Percentiles rank a stretch among this genome's conserved stretches.
Conservation (phyloP, 2,329 filamentous ascomycete genomes). For the Aspergillus aculeatinus region DNA sequence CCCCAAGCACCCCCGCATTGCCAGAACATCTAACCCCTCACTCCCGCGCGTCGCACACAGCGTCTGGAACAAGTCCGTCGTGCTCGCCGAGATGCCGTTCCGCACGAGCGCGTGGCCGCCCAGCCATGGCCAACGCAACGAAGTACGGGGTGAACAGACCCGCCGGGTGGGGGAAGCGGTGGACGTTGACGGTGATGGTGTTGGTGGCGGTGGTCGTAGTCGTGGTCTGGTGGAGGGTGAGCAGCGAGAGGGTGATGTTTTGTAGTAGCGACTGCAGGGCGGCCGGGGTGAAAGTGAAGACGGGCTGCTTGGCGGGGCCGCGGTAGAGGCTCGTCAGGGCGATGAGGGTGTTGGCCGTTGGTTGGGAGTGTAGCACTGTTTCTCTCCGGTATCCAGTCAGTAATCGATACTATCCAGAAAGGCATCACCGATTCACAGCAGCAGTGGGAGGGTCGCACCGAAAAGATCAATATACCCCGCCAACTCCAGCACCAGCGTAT, state of each 20-base stretch:
- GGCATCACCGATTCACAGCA: too few relatives aligned
- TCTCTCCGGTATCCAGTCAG: not conserved
- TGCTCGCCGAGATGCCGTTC: conserved; percentile 14
- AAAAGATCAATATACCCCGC: conserved; percentile 1
- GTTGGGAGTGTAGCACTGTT: conserved; percentile 2
- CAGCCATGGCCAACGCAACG: not conserved
- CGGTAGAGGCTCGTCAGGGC: not conserved
- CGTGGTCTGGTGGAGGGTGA: conserved; percentile 5
- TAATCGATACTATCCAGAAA: too few relatives aligned
- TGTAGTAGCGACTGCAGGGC: not conserved
- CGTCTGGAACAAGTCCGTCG: conserved; percentile 11
- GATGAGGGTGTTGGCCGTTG: conserved; percentile 2
- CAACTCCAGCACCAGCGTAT: not conserved
- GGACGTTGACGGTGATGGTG: conserved; percentile 2
- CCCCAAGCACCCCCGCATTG: conserved; percentile 12
- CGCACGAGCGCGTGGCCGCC: conserved; percentile 9
- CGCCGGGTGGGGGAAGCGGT: conserved; percentile 6
- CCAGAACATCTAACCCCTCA: conserved; percentile 8
- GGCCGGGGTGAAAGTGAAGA: conserved; percentile 7
- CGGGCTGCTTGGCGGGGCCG: not conserved
- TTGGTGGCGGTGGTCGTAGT: conserved; percentile 5
- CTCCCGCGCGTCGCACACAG: conserved; percentile 13
- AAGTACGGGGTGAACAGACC: conserved; percentile 13
- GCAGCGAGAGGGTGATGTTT: conserved; percentile 17
- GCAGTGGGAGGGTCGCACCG: not conserved